Conservation (phyloP, 805 yeast genomes). For the Naumovozyma castellii region DNA sequence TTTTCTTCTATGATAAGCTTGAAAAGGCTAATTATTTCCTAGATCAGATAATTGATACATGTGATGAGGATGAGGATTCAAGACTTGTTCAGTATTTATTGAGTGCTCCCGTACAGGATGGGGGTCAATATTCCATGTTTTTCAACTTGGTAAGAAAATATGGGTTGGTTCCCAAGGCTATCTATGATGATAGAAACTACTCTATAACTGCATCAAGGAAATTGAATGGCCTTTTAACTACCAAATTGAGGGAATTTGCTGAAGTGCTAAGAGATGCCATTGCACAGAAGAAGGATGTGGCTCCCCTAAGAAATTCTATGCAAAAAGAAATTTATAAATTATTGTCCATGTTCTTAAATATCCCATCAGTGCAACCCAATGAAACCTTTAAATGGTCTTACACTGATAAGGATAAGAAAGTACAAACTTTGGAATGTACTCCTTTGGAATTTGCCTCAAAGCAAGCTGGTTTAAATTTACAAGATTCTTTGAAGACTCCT, state of each 20-base stretch:
- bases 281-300: constrained; percentile 30
- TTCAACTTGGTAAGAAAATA: constrained; percentile 68
- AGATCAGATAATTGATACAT: constrained; percentile 66
- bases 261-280: constrained; percentile 46
- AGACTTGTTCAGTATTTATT: constrained; percentile 60
- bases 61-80: constrained; percentile 55
- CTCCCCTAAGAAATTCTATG: constrained; percentile 38
- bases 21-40: constrained; percentile 77
- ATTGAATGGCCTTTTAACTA: constrained; percentile 54
- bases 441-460: constrained; percentile 57
- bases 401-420: constrained; percentile 55
- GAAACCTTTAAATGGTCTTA: constrained; percentile 68
- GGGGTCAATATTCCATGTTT: constrained; percentile 86
- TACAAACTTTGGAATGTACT: constrained; percentile 41
- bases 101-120: constrained; percentile 62
- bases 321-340: constrained; percentile 57
- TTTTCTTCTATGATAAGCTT: constrained; percentile 77
- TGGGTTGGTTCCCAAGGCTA: constrained; percentile 67
- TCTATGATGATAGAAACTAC: constrained; percentile 59
- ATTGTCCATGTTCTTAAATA: constrained; percentile 60
- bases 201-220: constrained; percentile 42
- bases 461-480: constrained; percentile 35
- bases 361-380: constrained; percentile 63
- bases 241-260: constrained; percentile 72
- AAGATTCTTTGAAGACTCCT: constrained; percentile 37